A percentile compares a stretch with the other conserved stretches of the same genome.
Conservation (phyloP, 352 stramenopile species). For the Phytophthora quininea region DNA sequence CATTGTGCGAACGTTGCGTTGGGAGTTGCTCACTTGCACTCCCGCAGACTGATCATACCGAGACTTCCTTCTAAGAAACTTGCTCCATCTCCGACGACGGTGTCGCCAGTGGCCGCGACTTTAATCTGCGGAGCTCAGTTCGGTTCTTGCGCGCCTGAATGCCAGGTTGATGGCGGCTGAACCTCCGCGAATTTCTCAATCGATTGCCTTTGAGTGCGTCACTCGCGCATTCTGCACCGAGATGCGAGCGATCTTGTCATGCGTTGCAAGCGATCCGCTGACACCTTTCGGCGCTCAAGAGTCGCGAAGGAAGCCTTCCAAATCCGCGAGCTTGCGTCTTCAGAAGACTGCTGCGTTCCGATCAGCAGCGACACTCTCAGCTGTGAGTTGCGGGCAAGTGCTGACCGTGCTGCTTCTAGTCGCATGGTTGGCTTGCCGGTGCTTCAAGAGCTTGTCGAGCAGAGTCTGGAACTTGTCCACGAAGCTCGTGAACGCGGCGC, state of each 20-base stretch:
- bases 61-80: slow-evolving; percentile 86
- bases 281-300: slow-evolving; percentile 88
- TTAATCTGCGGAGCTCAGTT: slow-evolving; percentile 93
- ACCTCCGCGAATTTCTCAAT: slow-evolving; percentile 93
- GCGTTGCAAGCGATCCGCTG: slow-evolving; percentile 84
- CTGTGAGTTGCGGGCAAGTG: slow-evolving; percentile 39
- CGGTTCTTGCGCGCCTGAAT: slow-evolving; percentile 92
- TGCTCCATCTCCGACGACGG: slow-evolving; percentile 87
- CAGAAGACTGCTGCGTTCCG: too few species aligned
- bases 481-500: slow-evolving; percentile 51
- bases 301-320: slow-evolving; percentile 86
- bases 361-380: too few species aligned
- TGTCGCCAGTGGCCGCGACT: slow-evolving; percentile 85
- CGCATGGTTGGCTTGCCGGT: slow-evolving; percentile 49
- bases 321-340: slow-evolving; percentile 69
- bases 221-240: slow-evolving; percentile 89
- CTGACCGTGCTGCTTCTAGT: slow-evolving; percentile 16
- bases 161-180: slow-evolving; percentile 92
- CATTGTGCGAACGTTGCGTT: slow-evolving; percentile 77
- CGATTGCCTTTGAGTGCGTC: slow-evolving; percentile 91
- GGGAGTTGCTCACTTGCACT: slow-evolving; percentile 85
- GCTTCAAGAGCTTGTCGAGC: slow-evolving; percentile 74
- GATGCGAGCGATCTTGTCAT: slow-evolving; percentile 88
- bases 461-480: slow-evolving; percentile 68
- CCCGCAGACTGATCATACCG: slow-evolving; percentile 84